Evolutionary conservation across 805 yeast species (phyloP), one percentile per base, ranked within the genome.

Genomic region (Candida bentonensis): DNA sequence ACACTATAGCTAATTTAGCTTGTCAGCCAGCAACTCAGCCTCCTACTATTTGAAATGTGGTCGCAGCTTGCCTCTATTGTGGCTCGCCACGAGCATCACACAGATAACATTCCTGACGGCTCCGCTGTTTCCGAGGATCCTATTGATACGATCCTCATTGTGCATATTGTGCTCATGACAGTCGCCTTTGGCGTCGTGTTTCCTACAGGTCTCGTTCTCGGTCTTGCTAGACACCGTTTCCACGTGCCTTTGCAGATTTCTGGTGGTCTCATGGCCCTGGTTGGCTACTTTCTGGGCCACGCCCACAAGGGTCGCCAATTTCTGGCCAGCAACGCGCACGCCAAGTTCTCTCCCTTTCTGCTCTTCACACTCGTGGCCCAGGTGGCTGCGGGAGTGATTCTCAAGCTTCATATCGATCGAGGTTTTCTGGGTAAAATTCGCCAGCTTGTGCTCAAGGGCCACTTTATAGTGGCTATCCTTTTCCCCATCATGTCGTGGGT

Each of bases 401-500:
- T 66, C 46, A 59, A 61, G 42, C 50, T 64, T 33, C 68, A 65
- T 47, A 54, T 63, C 25, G 61, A 59, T 33, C 53, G 55, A 42
- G 68, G 68, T 25, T 44, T 62, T 9, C 47, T 62, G 21, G 58
- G 64, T 33, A 56, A 52, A 41, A 46, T 67, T 27, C 57, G 63
- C 21, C 41, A 44, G 9, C 51, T 47, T 17, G 44, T 63, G 40
- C 54, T 58, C 45, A 42, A 53, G 33, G 49, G 54, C 11, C 68
- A 65, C 45, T 46, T 51, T 30, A 47, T 59, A 2, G 49, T 59
- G 5, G 60, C 66, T 3, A 45, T 60, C n/a, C 39, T 56, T 26
- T 62, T 66, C 49, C 71, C 72, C 4, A 49, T 66, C 4, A 49
- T 65, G 23, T 92, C 94, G 5, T 85, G 94, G 82, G 79, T 87